Evolutionary conservation across 163 green algal genomes (phyloP).

Genomic region (Chloromonas sp.): DNA sequence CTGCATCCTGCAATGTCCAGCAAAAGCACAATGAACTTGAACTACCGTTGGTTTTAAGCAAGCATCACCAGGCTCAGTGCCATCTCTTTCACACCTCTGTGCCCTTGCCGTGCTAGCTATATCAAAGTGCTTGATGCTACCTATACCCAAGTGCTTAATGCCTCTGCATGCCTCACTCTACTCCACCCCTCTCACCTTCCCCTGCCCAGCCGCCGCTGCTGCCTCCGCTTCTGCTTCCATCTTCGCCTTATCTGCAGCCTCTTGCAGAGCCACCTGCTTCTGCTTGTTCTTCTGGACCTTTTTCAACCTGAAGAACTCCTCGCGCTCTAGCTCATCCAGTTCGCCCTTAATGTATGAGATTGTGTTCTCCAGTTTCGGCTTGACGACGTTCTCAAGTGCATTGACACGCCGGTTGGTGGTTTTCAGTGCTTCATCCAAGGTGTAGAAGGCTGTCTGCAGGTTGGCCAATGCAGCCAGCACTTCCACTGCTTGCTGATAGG

Average conservation of each 20-base stretch:
- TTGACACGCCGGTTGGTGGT: constrained; percentile 78
- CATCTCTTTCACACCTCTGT: no score
- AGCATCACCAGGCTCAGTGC: no score
- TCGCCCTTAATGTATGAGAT: constrained; percentile 97
- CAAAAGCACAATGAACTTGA: no score
- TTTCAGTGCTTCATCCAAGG: constrained; percentile 90
- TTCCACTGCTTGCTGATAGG: constrained; percentile 77
- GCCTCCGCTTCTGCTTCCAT: neutral
- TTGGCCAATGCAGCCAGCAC: constrained; percentile 94
- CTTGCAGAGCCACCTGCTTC: constrained; percentile 35
- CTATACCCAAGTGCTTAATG: no score
- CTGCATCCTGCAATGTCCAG: no score
- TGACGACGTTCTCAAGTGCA: constrained; percentile 98
- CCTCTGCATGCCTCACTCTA: no score
- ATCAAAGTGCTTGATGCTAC: no score
- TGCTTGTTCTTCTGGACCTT: constrained; percentile 95
- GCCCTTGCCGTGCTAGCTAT: no score
- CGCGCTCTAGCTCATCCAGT: constrained; percentile 97
- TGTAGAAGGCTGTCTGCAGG: constrained; percentile 97
- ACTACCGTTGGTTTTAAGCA: no score
- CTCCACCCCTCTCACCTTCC: neutral
- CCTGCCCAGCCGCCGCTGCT: neutral
- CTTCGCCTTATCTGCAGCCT: neutral
- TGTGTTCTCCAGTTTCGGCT: constrained; percentile 95
- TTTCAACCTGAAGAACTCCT: constrained; percentile 99